Conservation (phyloP, 305 asterid genomes). For the Solanum hybrid region DNA sequence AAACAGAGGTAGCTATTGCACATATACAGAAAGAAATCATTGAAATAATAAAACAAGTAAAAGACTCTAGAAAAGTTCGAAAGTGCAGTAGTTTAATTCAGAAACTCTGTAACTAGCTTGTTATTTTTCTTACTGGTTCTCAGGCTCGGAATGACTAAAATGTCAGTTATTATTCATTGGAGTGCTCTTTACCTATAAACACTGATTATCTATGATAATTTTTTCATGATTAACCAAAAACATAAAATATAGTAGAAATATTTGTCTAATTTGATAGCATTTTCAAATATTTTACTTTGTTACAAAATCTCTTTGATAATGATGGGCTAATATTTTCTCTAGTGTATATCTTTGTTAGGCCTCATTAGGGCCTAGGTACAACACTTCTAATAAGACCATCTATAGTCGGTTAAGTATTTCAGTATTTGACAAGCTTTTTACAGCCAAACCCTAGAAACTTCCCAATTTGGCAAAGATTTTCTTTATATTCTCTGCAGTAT, state of each 20-base stretch:
- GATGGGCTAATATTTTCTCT: neutral
- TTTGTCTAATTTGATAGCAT: neutral
- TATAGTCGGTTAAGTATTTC: neutral
- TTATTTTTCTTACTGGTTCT: neutral
- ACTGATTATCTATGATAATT: too few species aligned
- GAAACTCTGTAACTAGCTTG: neutral
- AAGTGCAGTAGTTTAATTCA: neutral
- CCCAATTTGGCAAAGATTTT: neutral
- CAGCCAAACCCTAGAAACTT: neutral
- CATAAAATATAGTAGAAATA: neutral
- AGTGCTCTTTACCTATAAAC: neutral
- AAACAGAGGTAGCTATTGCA: neutral
- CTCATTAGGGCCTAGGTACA: neutral
- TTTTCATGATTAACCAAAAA: neutral
- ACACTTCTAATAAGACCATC: neutral
- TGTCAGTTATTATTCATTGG: too few species aligned
- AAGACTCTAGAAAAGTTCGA: neutral
- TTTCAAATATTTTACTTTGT: neutral
- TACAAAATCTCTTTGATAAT: neutral
- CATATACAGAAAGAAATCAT: too few species aligned
- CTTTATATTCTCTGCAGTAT: neutral
- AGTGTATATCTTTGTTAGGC: neutral
- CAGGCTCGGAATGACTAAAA: neutral
- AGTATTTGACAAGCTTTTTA: neutral
- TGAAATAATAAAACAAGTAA: neutral